These are phyloP conservation scores for Hypoxylon sp. DNA, from an alignment of 2,329 filamentous ascomycete genomes.

Conservation along the genomic window DNA sequence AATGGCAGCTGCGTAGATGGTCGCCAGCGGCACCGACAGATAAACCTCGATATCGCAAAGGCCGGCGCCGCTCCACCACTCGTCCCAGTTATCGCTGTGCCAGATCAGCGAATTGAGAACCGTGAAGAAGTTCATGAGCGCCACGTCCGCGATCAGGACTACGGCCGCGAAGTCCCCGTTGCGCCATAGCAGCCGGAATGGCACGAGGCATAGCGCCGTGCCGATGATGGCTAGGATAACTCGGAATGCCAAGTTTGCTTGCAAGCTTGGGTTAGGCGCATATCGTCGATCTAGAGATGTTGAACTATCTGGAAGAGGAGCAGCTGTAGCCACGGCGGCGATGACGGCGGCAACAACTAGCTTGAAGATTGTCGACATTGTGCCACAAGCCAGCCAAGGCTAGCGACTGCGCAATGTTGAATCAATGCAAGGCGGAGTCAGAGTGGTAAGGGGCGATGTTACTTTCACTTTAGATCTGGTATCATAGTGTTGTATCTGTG, in stretches of 20 bases:
- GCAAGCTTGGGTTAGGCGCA: conserved; percentile 47
- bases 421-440: background rate
- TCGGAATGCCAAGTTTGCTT: conserved; percentile 65
- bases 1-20: conserved; percentile 65
- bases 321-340: background rate
- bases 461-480: conserved; percentile 1
- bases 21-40: conserved; percentile 55
- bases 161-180: conserved; percentile 69
- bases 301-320: background rate
- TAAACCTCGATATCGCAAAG: conserved; percentile 68
- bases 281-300: background rate
- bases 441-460: conserved; percentile 3
- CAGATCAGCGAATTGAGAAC: conserved; percentile 68
- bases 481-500: background rate
- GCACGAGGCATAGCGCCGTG: conserved; percentile 65
- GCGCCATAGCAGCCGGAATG: conserved; percentile 64
- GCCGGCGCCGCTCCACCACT: conserved; percentile 67
- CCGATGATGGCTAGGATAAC: conserved; percentile 63
- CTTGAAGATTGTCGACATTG: conserved; percentile 14
- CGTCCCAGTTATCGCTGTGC: conserved; percentile 64
- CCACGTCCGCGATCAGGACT: conserved; percentile 63
- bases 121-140: conserved; percentile 64
- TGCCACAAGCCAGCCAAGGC: background rate
- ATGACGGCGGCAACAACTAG: background rate
- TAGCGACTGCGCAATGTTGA: background rate